Percentiles rank a stretch among this genome's conserved stretches.
Evolutionary conservation across 176 grass and related monocot species (phyloP).

Genomic region (Oryza coarctata): DNA sequence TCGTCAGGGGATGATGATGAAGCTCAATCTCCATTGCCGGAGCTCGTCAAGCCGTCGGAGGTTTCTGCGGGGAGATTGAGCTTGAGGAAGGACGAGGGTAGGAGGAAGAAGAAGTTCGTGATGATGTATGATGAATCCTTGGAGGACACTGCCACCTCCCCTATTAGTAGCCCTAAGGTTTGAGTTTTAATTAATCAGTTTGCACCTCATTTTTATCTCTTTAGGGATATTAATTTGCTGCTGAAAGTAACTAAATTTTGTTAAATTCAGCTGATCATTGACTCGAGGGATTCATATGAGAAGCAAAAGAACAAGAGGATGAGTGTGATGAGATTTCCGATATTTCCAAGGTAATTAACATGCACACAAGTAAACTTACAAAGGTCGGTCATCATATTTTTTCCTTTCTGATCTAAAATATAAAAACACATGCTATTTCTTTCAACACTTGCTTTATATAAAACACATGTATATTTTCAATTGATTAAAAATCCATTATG

Average conservation of each 20-base stretch:
- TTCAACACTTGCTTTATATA: too few species aligned
- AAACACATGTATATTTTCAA: too few species aligned
- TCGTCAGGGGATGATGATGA: background rate
- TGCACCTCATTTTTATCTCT: background rate
- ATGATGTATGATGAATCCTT: slow-evolving; percentile 34
- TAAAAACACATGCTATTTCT: background rate
- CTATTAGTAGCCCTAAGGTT: slow-evolving; percentile 44
- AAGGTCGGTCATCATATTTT: background rate
- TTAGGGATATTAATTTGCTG: background rate
- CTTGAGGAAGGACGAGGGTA: slow-evolving; percentile 1
- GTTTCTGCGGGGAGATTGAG: slow-evolving; percentile 27
- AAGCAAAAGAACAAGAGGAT: slow-evolving; percentile 11
- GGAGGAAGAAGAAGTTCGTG: slow-evolving; percentile 4
- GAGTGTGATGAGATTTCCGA: background rate
- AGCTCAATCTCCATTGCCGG: background rate
- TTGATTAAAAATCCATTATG: too few species aligned
- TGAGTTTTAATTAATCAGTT: background rate
- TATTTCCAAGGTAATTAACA: slow-evolving; percentile 9
- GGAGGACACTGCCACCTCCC: slow-evolving; percentile 53
- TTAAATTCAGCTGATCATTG: slow-evolving; percentile 20
- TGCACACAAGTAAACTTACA: background rate
- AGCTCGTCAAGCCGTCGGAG: background rate
- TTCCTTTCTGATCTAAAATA: background rate
- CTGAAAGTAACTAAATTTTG: background rate
- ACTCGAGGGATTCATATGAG: slow-evolving; percentile 15